Evolutionary conservation across 768 basidiomycete species (phyloP).

Genomic region (Cyclocybe cylindracea): DNA sequence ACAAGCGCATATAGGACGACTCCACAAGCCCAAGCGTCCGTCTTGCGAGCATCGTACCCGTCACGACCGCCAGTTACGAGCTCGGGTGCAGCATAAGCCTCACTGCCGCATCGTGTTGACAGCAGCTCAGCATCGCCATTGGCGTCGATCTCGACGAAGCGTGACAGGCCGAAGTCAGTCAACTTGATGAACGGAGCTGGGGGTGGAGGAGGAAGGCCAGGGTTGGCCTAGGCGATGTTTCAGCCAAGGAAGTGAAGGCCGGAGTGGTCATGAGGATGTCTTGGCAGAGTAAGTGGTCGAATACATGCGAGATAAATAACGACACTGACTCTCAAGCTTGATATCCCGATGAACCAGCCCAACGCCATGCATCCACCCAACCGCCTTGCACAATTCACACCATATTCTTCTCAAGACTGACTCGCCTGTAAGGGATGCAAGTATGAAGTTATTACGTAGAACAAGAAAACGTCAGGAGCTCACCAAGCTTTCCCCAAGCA

Average conservation of each 20-base stretch:
- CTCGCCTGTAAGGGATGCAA: slow-evolving; percentile 32
- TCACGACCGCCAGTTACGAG: slow-evolving; percentile 54
- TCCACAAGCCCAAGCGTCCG: slow-evolving; percentile 89
- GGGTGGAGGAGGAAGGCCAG: slow-evolving; percentile 35
- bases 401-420: slow-evolving; percentile 67
- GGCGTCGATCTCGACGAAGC: slow-evolving; percentile 68
- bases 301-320: not conserved
- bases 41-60: slow-evolving; percentile 82
- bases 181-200: slow-evolving; percentile 73
- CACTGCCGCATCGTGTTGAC: slow-evolving; percentile 82
- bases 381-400: slow-evolving; percentile 73
- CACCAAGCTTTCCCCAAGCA: slow-evolving; percentile 40
- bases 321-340: slow-evolving; percentile 75
- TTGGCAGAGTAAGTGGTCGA: slow-evolving; percentile 27
- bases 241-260: slow-evolving; percentile 23
- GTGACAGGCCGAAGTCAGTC: slow-evolving; percentile 87
- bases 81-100: slow-evolving; percentile 86
- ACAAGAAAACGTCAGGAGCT: slow-evolving; percentile 13
- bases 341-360: slow-evolving; percentile 89
- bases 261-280: slow-evolving; percentile 74
- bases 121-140: slow-evolving; percentile 46
- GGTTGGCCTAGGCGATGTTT: slow-evolving; percentile 24
- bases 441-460: slow-evolving; percentile 2
- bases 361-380: slow-evolving; percentile 87
- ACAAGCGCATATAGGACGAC: slow-evolving; percentile 84